Percentiles rank a stretch among this genome's conserved stretches.
Conservation (phyloP, 2,329 filamentous ascomycete species). For the Dothideomycetidae sp. region DNA sequence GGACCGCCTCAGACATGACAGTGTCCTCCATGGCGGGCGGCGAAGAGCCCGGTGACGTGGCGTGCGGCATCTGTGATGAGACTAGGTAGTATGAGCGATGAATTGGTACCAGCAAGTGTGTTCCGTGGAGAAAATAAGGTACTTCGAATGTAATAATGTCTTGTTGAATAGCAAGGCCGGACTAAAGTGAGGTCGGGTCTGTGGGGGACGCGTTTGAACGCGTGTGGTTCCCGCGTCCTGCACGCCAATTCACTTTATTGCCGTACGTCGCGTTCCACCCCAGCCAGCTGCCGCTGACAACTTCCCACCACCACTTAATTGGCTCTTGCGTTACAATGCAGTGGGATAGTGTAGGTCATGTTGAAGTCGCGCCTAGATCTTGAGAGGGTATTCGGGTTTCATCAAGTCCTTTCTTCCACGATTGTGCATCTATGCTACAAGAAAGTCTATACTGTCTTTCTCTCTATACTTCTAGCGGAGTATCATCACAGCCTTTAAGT, state of each 20-base stretch:
- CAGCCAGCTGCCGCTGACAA: not conserved
- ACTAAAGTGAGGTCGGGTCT: not conserved
- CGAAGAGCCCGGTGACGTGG: constrained; percentile 26
- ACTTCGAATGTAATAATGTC: not conserved
- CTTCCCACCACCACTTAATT: constrained; percentile 1
- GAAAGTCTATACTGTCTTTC: too few relatives aligned
- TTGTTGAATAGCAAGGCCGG: not conserved
- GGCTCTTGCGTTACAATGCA: not conserved
- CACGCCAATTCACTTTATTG: constrained; percentile 8
- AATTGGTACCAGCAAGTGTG: too few relatives aligned
- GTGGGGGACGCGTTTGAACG: constrained; percentile 5
- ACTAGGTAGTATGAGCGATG: not conserved
- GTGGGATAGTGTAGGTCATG: too few relatives aligned
- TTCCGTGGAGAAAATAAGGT: not conserved
- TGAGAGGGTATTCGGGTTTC: too few relatives aligned
- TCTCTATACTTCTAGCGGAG: too few relatives aligned
- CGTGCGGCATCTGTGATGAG: constrained; percentile 30
- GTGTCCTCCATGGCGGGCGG: constrained; percentile 20
- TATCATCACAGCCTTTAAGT: too few relatives aligned
- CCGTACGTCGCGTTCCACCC: too few relatives aligned
- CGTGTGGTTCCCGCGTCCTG: too few relatives aligned
- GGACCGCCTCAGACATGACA: constrained; percentile 21
- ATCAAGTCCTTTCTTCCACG: too few relatives aligned
- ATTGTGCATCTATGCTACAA: too few relatives aligned
- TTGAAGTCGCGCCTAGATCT: too few relatives aligned